A percentile compares a stretch with the other conserved stretches of the same genome.
Conservation (phyloP, 768 basidiomycete genomes). For the Asterophora lycoperdoides region DNA sequence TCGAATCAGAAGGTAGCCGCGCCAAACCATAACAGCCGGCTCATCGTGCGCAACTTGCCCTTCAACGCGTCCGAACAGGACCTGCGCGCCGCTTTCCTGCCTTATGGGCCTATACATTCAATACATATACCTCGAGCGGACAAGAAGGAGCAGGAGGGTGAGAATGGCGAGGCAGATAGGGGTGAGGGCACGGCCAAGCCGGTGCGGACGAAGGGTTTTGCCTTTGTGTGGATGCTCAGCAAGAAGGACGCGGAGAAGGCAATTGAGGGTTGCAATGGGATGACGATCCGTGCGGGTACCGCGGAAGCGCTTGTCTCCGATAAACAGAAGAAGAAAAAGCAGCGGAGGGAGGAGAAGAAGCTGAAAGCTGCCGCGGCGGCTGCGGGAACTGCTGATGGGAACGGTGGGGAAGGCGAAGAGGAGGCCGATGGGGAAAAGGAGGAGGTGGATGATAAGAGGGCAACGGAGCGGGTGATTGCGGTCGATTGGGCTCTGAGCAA, state of each 20-base stretch:
- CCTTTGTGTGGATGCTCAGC: conserved; percentile 91
- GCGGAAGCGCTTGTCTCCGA: conserved; percentile 51
- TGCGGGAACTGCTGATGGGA: conserved; percentile 35
- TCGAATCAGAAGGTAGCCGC: conserved; percentile 25
- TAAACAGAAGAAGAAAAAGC: conserved; percentile 68
- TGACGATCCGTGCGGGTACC: conserved; percentile 58
- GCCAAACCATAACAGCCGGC: conserved; percentile 69
- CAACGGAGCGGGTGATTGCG: conserved; percentile 65
- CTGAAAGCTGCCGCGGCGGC: conserved; percentile 29
- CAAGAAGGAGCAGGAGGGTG: conserved; percentile 21
- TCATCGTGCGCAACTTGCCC: conserved; percentile 90
- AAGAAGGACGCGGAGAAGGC: conserved; percentile 83
- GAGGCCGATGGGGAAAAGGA: conserved; percentile 35
- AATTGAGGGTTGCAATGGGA: conserved; percentile 76
- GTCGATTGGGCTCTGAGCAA: conserved; percentile 98
- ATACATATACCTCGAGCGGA: conserved; percentile 67
- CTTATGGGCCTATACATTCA: conserved; percentile 82
- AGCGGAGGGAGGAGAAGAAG: conserved; percentile 51
- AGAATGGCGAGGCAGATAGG: conserved; percentile 27
- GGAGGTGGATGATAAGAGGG: conserved; percentile 29
- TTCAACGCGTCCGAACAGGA: conserved; percentile 83
- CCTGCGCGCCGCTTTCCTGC: conserved; percentile 79
- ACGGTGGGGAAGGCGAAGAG: conserved; percentile 29
- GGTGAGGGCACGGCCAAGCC: conserved; percentile 21
- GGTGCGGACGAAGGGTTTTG: conserved; percentile 70